A percentile compares a stretch with the other conserved stretches of the same genome.
These are phyloP conservation scores for Acacia confusa DNA, from an alignment of 306 rosid genomes.

Conservation along the genomic window DNA sequence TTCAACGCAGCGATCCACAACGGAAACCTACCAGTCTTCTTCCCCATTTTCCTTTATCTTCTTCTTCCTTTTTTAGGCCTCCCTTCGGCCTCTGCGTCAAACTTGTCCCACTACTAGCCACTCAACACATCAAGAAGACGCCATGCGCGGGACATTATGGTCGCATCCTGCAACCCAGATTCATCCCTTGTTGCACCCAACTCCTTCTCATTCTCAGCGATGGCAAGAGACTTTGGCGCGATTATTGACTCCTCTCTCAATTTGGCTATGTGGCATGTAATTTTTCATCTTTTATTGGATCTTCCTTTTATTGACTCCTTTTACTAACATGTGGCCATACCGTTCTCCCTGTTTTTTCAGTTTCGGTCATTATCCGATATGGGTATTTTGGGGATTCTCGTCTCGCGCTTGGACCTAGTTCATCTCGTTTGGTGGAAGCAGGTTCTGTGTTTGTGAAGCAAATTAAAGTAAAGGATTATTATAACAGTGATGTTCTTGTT, in stretches of 20 bases:
- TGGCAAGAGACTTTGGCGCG: conserved; percentile 45
- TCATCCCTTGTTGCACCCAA: not conserved
- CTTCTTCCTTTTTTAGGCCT: not conserved
- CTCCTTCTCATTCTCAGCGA: conserved; percentile 20
- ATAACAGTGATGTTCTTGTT: conserved; percentile 39
- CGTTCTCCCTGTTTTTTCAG: conserved; percentile 37
- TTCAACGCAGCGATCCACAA: not conserved
- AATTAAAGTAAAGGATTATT: conserved; percentile 41
- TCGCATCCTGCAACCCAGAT: not conserved
- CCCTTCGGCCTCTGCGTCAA: not conserved
- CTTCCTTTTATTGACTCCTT: not conserved
- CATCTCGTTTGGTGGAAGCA: conserved; percentile 61
- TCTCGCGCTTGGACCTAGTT: conserved; percentile 65
- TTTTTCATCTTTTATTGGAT: conserved; percentile 37
- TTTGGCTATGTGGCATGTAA: conserved; percentile 86
- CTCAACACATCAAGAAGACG: not conserved
- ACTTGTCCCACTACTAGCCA: not conserved
- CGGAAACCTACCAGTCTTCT: conserved; percentile 44
- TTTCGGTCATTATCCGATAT: conserved; percentile 54
- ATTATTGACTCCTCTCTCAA: conserved; percentile 44
- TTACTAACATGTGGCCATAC: conserved; percentile 32
- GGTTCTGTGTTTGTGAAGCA: conserved; percentile 58
- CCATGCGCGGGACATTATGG: conserved; percentile 38
- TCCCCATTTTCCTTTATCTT: not conserved
- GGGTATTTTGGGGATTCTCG: conserved; percentile 58